phyloP scores from a whole-genome alignment of 345 rosid species.

The Microthlaspi erraticum region DNA sequence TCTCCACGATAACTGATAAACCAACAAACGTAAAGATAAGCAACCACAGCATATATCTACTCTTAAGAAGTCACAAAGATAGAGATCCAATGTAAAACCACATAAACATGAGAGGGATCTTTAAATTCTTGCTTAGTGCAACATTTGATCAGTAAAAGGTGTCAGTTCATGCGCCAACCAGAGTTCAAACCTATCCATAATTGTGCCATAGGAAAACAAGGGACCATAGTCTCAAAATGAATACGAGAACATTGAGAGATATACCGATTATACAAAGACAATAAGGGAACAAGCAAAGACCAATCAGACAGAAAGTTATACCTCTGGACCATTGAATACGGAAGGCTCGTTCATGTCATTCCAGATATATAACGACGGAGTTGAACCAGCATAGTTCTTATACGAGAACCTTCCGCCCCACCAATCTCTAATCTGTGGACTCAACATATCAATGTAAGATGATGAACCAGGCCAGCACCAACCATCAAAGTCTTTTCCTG shows the following conservation, averaged over 20 bases:
- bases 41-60: background rate
- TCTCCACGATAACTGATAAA: background rate
- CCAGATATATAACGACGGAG: conserved; percentile 92
- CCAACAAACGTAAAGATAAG: background rate
- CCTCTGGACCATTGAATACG: conserved; percentile 99
- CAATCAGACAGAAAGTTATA: conserved; percentile 44
- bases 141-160: conserved; percentile 1
- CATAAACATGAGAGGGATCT: conserved; percentile 1
- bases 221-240: background rate
- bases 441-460: conserved; percentile 81
- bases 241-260: conserved; percentile 14
- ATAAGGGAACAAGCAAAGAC: conserved; percentile 9
- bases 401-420: conserved; percentile 83
- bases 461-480: conserved; percentile 99
- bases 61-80: background rate
- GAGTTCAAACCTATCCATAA: conserved; percentile 3
- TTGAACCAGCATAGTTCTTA: conserved; percentile 80
- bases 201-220: conserved; percentile 1
- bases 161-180: conserved; percentile 6
- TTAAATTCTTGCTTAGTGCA: conserved; percentile 1
- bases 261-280: conserved; percentile 13
- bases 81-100: background rate
- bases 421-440: conserved; percentile 93
- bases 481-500: conserved; percentile 90
- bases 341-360: conserved; percentile 99